phyloP scores from a whole-genome alignment of 257 asterid species.

The Solanum etuberosum region DNA sequence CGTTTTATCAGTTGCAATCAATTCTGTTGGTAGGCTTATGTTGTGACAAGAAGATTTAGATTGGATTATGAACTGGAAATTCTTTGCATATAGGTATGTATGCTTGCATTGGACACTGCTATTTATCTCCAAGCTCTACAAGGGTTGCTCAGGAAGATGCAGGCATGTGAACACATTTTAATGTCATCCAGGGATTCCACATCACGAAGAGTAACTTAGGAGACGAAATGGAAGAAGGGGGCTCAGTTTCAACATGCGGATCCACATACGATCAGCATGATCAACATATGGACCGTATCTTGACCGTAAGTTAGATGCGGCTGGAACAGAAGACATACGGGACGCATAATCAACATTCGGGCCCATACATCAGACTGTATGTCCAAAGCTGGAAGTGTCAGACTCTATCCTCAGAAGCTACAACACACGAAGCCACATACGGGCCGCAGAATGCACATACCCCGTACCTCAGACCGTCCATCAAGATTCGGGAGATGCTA shows the following conservation, averaged over 20 bases:
- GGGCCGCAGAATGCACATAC: not conserved
- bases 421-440: not conserved
- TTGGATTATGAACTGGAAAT: not conserved
- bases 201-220: not conserved
- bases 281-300: not conserved
- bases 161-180: not conserved
- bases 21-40: not conserved
- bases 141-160: not conserved
- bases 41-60: not conserved
- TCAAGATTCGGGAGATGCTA: not conserved
- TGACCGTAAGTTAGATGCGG: not conserved
- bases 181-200: not conserved
- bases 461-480: not conserved
- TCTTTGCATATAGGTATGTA: not conserved
- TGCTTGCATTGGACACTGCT: not conserved
- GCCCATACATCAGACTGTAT: not conserved
- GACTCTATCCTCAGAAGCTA: not conserved
- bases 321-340: not conserved
- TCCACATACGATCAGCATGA: not conserved
- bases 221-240: not conserved
- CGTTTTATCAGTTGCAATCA: not conserved
- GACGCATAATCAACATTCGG: not conserved
- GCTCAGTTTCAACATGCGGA: not conserved
- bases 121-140: not conserved
- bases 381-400: not conserved